Evolutionary conservation across 495 filamentous ascomycete species (phyloP).

Genomic region (Aspergillus bridgeri): DNA sequence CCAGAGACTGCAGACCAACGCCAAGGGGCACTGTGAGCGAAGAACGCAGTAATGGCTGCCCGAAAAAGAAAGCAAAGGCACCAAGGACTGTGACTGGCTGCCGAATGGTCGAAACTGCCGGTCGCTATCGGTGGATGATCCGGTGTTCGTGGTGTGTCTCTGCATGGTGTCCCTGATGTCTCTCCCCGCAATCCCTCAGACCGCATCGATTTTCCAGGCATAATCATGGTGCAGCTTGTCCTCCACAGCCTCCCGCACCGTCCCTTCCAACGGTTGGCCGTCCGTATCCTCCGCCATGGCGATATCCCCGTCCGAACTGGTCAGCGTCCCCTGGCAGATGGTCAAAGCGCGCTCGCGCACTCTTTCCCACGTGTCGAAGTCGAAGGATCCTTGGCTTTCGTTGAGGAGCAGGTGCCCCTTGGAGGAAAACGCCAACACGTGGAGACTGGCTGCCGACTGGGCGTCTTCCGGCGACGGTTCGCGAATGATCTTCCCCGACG

Average conservation of each 20-base stretch:
- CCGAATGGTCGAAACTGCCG: too few species aligned
- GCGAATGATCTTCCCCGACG: conserved; percentile 46
- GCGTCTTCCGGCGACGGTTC: conserved; percentile 56
- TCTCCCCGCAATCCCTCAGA: conserved; percentile 21
- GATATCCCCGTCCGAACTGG: conserved; percentile 45
- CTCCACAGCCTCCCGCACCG: conserved; percentile 63
- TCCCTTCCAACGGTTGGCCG: conserved; percentile 49
- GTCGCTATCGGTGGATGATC: not conserved
- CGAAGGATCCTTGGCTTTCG: conserved; percentile 80
- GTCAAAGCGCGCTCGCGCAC: conserved; percentile 60
- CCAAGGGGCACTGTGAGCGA: not conserved
- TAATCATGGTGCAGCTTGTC: conserved; percentile 40
- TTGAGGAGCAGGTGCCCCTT: conserved; percentile 69
- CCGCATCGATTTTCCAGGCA: conserved; percentile 38
- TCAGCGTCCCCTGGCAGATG: conserved; percentile 53
- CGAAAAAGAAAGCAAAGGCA: not conserved
- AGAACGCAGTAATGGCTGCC: not conserved
- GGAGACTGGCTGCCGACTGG: conserved; percentile 60
- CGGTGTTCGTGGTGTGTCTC: not conserved
- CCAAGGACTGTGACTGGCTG: not conserved
- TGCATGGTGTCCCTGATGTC: not conserved
- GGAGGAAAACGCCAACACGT: conserved; percentile 74
- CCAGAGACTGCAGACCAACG: not conserved
- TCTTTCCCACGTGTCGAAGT: conserved; percentile 70
- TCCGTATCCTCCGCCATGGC: conserved; percentile 32